Percentiles rank a stretch among this genome's conserved stretches.
These are phyloP conservation scores for Trametes cubensis DNA, from an alignment of 768 basidiomycete genomes.

Conservation along the genomic window DNA sequence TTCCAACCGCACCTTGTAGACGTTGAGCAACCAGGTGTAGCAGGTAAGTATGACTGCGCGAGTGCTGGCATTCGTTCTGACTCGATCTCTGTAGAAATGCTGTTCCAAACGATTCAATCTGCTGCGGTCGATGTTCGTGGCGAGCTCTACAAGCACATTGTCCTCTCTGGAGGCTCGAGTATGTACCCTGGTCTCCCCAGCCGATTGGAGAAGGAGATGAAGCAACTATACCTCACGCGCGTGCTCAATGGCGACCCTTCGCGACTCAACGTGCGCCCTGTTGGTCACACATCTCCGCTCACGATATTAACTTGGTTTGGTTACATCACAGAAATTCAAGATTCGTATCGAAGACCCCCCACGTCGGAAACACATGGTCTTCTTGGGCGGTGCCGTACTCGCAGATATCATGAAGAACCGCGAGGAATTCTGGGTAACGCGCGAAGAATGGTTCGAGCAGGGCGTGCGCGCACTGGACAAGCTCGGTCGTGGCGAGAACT, in stretches of 20 bases:
- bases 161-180: slow-evolving; percentile 95
- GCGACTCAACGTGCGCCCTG: slow-evolving; percentile 75
- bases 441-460: slow-evolving; percentile 95
- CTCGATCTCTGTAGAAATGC: slow-evolving; percentile 65
- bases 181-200: slow-evolving; percentile 99
- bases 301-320: too few species aligned
- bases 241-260: slow-evolving; percentile 83
- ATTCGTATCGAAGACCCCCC: slow-evolving; percentile 98
- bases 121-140: slow-evolving; percentile 88
- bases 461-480: slow-evolving; percentile 83
- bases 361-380: slow-evolving; percentile 98
- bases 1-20: slow-evolving; percentile 99
- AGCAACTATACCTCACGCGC: slow-evolving; percentile 94
- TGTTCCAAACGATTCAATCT: slow-evolving; percentile 92
- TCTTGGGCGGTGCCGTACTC: slow-evolving; percentile 97
- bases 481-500: slow-evolving; percentile 67
- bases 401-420: slow-evolving; percentile 98
- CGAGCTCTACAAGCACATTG: slow-evolving; percentile 97
- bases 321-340: slow-evolving; percentile 86
- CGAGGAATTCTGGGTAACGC: slow-evolving; percentile 93
- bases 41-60: slow-evolving; percentile 53
- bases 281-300: too few species aligned
- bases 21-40: slow-evolving; percentile 94
- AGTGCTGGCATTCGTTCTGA: neutral
- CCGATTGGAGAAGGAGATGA: slow-evolving; percentile 98